Conservation (phyloP, 2,329 filamentous ascomycete species). For the Cadophora luteo-olivacea region DNA sequence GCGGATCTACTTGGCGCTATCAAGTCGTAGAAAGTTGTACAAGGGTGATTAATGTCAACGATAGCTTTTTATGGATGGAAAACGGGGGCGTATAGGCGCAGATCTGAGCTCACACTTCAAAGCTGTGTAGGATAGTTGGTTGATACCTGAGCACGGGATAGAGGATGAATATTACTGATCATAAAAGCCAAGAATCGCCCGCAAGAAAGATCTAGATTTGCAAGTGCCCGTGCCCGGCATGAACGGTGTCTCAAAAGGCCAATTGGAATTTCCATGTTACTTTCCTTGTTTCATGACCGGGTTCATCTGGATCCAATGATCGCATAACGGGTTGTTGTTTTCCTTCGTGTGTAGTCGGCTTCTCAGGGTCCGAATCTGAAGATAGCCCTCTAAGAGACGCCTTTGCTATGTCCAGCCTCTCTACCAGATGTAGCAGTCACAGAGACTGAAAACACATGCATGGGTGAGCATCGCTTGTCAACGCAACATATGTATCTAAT, state of each 20-base stretch:
- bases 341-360: too few relatives aligned
- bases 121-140: conserved; percentile 9
- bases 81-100: conserved; percentile 7
- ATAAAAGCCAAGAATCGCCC: neutral
- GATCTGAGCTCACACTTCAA: neutral
- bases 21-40: conserved; percentile 25
- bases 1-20: conserved; percentile 30
- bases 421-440: too few relatives aligned
- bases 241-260: neutral
- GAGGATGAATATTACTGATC: neutral
- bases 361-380: too few relatives aligned
- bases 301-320: neutral
- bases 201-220: neutral
- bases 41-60: neutral
- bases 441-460: too few relatives aligned
- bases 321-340: neutral
- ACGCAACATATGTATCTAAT: too few relatives aligned
- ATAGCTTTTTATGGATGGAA: conserved; percentile 1
- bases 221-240: neutral
- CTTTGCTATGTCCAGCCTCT: too few relatives aligned
- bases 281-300: neutral
- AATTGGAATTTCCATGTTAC: neutral
- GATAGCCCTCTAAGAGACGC: too few relatives aligned
- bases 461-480: too few relatives aligned
- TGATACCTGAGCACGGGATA: conserved; percentile 4